These are phyloP conservation scores for Primulina huaijiensis DNA, from an alignment of 257 asterid species.

Conservation along the genomic window DNA sequence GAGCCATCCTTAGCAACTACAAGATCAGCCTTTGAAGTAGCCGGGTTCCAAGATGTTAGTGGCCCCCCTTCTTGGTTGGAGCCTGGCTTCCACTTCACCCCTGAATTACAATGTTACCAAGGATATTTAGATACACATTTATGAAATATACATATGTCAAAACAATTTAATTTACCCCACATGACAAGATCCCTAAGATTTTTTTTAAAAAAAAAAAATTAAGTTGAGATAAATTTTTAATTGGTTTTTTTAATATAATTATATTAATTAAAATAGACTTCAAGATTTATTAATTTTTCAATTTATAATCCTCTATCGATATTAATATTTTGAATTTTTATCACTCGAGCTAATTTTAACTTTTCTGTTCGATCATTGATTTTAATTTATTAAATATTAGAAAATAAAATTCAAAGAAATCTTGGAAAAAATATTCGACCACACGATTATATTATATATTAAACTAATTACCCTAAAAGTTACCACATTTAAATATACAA, in stretches of 20 bases:
- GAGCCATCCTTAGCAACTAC: conserved; percentile 81
- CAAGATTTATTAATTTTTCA: too few relatives aligned
- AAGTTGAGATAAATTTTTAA: too few relatives aligned
- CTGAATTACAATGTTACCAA: neutral
- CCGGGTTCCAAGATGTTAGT: conserved; percentile 46
- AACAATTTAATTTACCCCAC: neutral
- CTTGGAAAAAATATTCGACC: neutral
- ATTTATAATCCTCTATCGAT: too few relatives aligned
- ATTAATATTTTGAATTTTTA: too few relatives aligned
- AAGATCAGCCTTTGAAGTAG: conserved; percentile 43
- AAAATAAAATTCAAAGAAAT: neutral
- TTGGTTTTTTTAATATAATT: neutral
- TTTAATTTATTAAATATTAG: neutral
- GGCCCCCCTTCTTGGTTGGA: conserved; percentile 20
- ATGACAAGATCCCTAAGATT: neutral
- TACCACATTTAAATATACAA: too few relatives aligned
- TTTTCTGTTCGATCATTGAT: neutral
- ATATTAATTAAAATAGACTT: too few relatives aligned
- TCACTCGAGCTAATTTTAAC: neutral
- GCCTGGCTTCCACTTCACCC: neutral
- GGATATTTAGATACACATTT: too few relatives aligned
- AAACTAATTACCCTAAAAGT: too few relatives aligned
- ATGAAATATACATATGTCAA: neutral
- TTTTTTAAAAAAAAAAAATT: neutral
- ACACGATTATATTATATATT: too few relatives aligned